Evolutionary conservation across 2,329 filamentous ascomycete species (phyloP).

Genomic region (Calonectria pauciramosa): DNA sequence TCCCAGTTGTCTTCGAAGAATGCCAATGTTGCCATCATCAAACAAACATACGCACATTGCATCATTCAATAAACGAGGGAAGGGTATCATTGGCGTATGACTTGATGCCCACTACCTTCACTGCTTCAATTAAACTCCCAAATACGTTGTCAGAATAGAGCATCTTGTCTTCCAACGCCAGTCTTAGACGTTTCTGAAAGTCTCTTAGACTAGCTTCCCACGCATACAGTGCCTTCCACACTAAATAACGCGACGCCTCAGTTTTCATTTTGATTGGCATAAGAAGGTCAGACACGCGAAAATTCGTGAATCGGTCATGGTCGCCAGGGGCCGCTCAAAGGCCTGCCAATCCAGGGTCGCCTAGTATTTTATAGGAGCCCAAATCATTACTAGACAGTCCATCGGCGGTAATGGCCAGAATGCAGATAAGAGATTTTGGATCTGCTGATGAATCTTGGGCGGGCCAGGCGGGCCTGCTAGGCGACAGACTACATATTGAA

Average conservation of each 20-base stretch:
- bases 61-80: background rate
- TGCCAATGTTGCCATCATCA: background rate
- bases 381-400: background rate
- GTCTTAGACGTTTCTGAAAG: background rate
- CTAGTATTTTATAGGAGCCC: background rate
- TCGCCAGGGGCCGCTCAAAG: background rate
- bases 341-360: background rate
- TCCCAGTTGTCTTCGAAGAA: background rate
- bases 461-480: background rate
- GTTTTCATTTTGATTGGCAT: background rate
- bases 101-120: background rate
- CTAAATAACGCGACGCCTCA: background rate
- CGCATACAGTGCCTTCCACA: background rate
- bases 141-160: background rate
- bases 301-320: background rate
- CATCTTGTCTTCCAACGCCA: background rate
- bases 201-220: background rate
- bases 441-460: background rate
- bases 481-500: background rate
- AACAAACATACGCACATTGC: background rate
- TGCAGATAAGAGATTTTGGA: background rate
- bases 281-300: background rate
- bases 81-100: background rate
- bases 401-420: background rate
- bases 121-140: background rate